Evolutionary conservation across 305 asterid species (phyloP).

Genomic region (Fraxinus velutina): DNA sequence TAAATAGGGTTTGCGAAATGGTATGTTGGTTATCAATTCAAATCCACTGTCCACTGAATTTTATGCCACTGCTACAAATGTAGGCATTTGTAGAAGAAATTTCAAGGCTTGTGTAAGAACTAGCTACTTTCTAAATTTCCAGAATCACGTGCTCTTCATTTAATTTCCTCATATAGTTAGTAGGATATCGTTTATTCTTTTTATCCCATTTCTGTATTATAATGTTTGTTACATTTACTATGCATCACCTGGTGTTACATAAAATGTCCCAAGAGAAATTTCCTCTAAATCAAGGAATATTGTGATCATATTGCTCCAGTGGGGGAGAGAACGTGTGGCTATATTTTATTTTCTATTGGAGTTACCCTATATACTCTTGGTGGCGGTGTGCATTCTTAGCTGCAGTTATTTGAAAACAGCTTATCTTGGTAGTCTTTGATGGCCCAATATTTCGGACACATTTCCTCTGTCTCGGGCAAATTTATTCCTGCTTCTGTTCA

Average conservation of each 20-base stretch:
- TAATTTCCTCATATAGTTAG: neutral
- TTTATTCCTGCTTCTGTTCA: neutral
- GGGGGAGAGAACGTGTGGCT: neutral
- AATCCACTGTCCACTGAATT: neutral
- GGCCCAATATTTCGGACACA: neutral
- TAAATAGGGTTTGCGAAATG: neutral
- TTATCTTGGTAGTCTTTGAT: neutral
- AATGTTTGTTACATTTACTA: neutral
- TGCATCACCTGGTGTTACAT: neutral
- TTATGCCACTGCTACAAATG: neutral
- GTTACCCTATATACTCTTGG: neutral
- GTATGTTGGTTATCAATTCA: neutral
- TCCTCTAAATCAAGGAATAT: neutral
- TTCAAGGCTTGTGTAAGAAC: neutral
- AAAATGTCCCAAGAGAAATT: slow-evolving; percentile 1
- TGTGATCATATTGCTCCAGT: neutral
- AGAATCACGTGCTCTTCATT: neutral
- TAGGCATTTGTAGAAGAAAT: neutral
- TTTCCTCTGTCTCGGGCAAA: neutral
- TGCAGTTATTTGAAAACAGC: neutral
- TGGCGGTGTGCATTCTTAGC: neutral
- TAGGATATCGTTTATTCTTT: neutral
- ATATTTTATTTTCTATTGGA: neutral
- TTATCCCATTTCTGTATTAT: neutral
- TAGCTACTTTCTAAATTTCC: neutral